Conservation (phyloP, 2,329 filamentous ascomycete species). For the Coniella lustricola region DNA sequence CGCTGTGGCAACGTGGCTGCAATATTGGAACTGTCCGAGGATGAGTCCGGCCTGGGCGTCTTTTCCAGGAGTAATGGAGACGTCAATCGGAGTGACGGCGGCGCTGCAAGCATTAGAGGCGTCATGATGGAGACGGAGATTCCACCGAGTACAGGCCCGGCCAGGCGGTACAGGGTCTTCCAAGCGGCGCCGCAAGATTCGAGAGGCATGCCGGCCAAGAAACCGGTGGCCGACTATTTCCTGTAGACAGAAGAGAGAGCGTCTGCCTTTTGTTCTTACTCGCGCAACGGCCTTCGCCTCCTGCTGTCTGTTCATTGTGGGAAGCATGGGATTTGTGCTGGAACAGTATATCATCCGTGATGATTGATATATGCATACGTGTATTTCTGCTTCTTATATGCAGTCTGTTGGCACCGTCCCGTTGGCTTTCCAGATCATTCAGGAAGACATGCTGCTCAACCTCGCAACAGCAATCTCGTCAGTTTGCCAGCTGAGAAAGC, state of each 20-base stretch:
- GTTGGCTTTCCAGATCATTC: no score
- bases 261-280: no score
- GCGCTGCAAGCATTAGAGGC: slow-evolving; percentile 30
- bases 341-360: no score
- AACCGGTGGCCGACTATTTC: slow-evolving; percentile 96
- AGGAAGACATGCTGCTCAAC: no score
- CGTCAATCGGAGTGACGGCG: slow-evolving; percentile 49
- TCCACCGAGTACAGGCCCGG: slow-evolving; percentile 57
- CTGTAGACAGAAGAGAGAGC: slow-evolving; percentile 41
- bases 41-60: slow-evolving; percentile 67
- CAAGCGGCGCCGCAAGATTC: slow-evolving; percentile 95
- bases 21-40: slow-evolving; percentile 86
- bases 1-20: slow-evolving; percentile 93
- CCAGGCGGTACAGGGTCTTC: slow-evolving; percentile 87
- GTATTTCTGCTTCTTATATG: no score
- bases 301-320: no score
- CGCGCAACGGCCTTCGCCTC: no score
- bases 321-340: no score
- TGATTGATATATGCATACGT: no score
- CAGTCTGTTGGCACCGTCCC: no score
- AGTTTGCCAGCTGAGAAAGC: no score
- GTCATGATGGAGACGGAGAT: slow-evolving; percentile 42
- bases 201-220: slow-evolving; percentile 97
- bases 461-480: no score
- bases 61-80: slow-evolving; percentile 67